Conservation (phyloP, 2,329 filamentous ascomycete species). For the Parasarocladium wereldwijsianum region DNA sequence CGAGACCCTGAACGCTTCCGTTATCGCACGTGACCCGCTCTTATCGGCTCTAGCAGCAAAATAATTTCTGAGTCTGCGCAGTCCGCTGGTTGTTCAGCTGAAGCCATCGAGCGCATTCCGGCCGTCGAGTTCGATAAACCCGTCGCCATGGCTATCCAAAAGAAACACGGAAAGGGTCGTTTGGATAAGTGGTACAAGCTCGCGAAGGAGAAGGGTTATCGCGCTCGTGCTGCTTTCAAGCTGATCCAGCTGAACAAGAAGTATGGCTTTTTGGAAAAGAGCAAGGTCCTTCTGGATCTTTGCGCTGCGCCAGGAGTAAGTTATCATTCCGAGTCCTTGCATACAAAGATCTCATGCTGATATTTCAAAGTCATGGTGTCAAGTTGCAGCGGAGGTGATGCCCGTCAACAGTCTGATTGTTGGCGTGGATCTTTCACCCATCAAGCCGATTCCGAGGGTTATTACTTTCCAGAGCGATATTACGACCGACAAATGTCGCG, state of each 20-base stretch:
- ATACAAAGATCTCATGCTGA: constrained; percentile 11
- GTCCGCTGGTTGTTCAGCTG: too few relatives aligned
- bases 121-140: not conserved
- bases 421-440: constrained; percentile 85
- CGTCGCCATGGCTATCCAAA: constrained; percentile 74
- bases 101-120: constrained; percentile 4
- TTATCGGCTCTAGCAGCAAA: constrained; percentile 2
- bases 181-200: constrained; percentile 98
- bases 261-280: constrained; percentile 95
- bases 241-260: constrained; percentile 98
- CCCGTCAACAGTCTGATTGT: constrained; percentile 79
- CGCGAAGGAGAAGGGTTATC: constrained; percentile 95
- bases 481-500: constrained; percentile 88
- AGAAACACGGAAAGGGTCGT: constrained; percentile 98
- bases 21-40: constrained; percentile 1
- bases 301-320: constrained; percentile 86
- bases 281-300: constrained; percentile 90
- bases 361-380: constrained; percentile 67
- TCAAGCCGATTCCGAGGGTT: constrained; percentile 86
- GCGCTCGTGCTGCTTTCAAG: constrained; percentile 93
- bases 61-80: constrained; percentile 4
- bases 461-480: constrained; percentile 98
- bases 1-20: too few relatives aligned
- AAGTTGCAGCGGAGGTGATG: constrained; percentile 93
- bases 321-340: constrained; percentile 2